Base-by-base conservation (phyloP, 352 stramenopile genomes). In the Thalassiosira gravida region DNA sequence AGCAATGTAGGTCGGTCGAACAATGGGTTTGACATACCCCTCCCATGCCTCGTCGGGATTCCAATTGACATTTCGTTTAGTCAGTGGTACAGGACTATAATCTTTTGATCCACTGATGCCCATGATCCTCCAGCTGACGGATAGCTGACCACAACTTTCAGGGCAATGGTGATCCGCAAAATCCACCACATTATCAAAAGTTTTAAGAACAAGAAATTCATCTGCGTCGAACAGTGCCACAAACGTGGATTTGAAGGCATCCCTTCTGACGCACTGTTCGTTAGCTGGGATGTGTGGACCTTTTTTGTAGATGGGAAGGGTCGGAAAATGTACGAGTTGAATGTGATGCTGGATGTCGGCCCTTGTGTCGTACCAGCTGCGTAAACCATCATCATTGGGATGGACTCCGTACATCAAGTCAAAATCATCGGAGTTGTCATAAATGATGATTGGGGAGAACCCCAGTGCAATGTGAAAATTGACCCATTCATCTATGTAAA, bases 371-470 rank as follows among this genome's bases (percentile, higher is more conserved):
- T 49, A 44, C 35, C 35, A 44, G 6, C 6, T 44, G 13, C 13
- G 6, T 6, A 44, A 13, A 5, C 29, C 13, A 25, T 46, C n/a
- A 47, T 53, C n/a, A n/a, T n/a, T n/a, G n/a, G n/a, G n/a, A n/a
- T n/a, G 22, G 25, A 7, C 27, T 6, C 11, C 14, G 18, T 55
- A 57, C 0, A 47, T 35, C 3, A 87, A 50, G 16, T 84, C 47
- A 63, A 84, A 84, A 32, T 74, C 61, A 24, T 55, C n/a, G 14
- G 68, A 82, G 73, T 90, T 82, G 61, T 90, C 83, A 52, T 86
- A 90, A 14, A 90, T 67, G 61, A 82, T 85, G 44, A 90, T 86
- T 1, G 69, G n/a, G 35, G 71, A 62, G 69, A 90, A 88, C 0
- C 73, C 75, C n/a, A 88, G 59, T 9, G 63, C 69, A 22, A 90